Conservation (phyloP, 108 stramenopile species). For the Pseudonitzschia delicatissima region DNA sequence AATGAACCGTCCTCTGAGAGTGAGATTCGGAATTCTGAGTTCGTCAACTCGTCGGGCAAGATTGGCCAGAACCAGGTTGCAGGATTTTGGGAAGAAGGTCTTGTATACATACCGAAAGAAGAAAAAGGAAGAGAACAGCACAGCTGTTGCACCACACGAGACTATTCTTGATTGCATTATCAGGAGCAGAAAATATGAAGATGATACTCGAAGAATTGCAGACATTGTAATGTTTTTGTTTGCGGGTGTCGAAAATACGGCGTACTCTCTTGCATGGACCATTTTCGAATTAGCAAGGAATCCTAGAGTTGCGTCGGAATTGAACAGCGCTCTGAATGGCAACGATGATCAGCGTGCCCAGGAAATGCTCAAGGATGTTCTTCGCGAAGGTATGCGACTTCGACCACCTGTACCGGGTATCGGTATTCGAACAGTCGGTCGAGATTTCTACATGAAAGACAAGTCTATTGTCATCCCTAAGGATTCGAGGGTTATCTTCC, state of each 20-base stretch:
- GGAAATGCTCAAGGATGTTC: constrained; percentile 37
- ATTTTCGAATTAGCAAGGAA: constrained; percentile 42
- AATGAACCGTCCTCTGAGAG: constrained; percentile 9
- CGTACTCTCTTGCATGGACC: constrained; percentile 41
- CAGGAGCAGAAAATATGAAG: constrained; percentile 32
- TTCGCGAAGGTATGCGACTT: constrained; percentile 41
- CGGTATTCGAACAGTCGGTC: constrained; percentile 19
- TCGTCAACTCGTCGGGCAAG: constrained; percentile 13
- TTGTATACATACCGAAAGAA: constrained; percentile 27
- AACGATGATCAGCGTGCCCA: constrained; percentile 25
- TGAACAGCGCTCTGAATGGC: constrained; percentile 31
- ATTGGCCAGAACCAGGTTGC: constrained; percentile 6
- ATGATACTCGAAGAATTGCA: constrained; percentile 33
- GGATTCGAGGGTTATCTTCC: constrained; percentile 31
- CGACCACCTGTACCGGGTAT: constrained; percentile 24
- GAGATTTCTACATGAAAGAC: constrained; percentile 32
- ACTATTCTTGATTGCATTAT: constrained; percentile 40
- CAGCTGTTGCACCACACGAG: constrained; percentile 3
- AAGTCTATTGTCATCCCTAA: constrained; percentile 41
- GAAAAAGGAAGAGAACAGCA: constrained; percentile 9
- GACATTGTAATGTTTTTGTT: constrained; percentile 47
- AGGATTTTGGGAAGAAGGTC: constrained; percentile 25
- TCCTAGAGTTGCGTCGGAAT: constrained; percentile 17
- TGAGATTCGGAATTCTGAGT: constrained; percentile 9
- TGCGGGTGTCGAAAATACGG: constrained; percentile 49